Conservation (phyloP, 164 flowering plant genomes). For the Magnolia changhungtana region DNA sequence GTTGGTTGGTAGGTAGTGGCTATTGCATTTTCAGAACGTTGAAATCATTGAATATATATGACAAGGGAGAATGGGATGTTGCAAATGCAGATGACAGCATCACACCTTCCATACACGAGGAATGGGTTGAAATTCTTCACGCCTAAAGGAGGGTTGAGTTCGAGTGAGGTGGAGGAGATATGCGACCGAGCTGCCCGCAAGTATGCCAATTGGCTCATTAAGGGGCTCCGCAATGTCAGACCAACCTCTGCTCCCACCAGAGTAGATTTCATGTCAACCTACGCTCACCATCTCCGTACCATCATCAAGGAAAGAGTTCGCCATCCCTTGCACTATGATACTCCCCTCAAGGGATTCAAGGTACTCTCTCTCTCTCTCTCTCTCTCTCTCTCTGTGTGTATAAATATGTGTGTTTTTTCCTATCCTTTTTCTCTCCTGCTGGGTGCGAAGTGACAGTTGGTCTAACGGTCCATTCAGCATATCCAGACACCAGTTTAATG, state of each 20-base stretch:
- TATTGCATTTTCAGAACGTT: no score
- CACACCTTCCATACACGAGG: constrained; percentile 83
- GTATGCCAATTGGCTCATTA: constrained; percentile 57
- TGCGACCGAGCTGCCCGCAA: constrained; percentile 71
- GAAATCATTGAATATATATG: background rate
- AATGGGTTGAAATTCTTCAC: constrained; percentile 93
- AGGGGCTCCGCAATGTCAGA: constrained; percentile 30
- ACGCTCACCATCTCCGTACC: constrained; percentile 65
- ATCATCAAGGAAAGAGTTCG: constrained; percentile 78
- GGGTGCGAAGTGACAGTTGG: background rate
- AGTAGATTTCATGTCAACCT: constrained; percentile 80
- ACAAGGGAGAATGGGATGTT: background rate
- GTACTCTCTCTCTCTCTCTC: constrained; percentile 26
- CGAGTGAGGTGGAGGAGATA: constrained; percentile 74
- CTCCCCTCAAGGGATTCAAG: constrained; percentile 85
- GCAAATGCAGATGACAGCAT: constrained; percentile 76
- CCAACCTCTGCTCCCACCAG: constrained; percentile 19
- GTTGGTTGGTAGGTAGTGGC: no score
- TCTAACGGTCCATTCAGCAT: no score
- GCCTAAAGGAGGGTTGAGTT: constrained; percentile 67
- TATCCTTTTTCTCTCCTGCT: background rate
- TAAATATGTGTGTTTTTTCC: no score
- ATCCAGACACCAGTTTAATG: no score
- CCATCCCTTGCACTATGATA: constrained; percentile 72
- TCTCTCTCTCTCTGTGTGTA: background rate